phyloP scores from a whole-genome alignment of 495 filamentous ascomycete species.

The Podospora bellae-mahoneyi region DNA sequence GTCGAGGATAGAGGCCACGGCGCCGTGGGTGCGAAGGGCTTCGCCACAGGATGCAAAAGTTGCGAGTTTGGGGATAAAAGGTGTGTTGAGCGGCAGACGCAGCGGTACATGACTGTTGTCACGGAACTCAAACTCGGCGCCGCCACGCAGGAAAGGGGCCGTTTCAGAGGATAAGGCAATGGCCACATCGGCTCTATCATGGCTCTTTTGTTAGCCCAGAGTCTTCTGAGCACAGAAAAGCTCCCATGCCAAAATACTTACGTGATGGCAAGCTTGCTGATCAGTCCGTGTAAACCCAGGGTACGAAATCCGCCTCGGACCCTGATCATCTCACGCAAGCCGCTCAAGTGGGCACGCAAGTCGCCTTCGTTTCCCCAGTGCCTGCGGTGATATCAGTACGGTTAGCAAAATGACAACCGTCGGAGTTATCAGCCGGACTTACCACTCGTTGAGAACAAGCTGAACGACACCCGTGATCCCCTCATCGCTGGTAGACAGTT shows the following conservation, averaged over 20 bases:
- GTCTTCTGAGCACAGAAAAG: background rate
- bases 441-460: constrained; percentile 40
- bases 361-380: constrained; percentile 35
- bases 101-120: constrained; percentile 29
- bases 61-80: constrained; percentile 29
- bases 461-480: constrained; percentile 37
- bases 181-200: constrained; percentile 30
- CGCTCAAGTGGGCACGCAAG: constrained; percentile 33
- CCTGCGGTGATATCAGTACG: constrained; percentile 1
- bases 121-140: constrained; percentile 31
- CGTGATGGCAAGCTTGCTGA: constrained; percentile 41
- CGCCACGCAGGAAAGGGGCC: constrained; percentile 27
- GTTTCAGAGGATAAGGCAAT: constrained; percentile 37
- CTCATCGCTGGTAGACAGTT: constrained; percentile 34
- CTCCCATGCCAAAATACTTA: constrained; percentile 18
- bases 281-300: constrained; percentile 35
- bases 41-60: constrained; percentile 31
- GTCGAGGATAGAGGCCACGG: constrained; percentile 39
- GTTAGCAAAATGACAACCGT: background rate
- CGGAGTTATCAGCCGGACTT: constrained; percentile 2
- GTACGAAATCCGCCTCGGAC: constrained; percentile 36
- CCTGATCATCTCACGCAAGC: constrained; percentile 37
- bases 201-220: constrained; percentile 9
- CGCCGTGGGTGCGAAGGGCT: constrained; percentile 30
- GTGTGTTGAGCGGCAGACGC: constrained; percentile 38